Base-by-base conservation (phyloP, 345 rosid species). In the Salix dunnii region DNA sequence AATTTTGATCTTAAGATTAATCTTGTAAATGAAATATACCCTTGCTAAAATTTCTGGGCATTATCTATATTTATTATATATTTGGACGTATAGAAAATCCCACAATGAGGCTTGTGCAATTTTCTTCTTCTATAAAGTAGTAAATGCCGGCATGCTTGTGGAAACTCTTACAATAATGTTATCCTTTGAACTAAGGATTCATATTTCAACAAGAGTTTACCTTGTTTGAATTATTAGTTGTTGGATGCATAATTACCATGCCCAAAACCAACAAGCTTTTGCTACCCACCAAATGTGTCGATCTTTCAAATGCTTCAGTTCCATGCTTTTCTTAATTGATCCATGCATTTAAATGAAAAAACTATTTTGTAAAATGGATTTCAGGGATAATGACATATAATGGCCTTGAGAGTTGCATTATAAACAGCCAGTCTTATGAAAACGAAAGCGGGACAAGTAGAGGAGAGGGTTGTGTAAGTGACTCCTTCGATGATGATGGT, bases 381-480 rank as follows among this genome's bases (percentile, higher is more conserved):
- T 71, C 91, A 93, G 98, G 91, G 84, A 79, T 92, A 79, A 86
- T 86, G 88, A 89, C 96, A 68, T 96, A 90, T 78, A 82, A 93
- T 78, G 99, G 99, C 79, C 90, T 93, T 55, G 92, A 91, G 87
- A 86, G 86, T 69, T 93, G 94, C 87, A 92, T 96, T 74, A 77
- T 88, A 74, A 95, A 90, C 85, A 91, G 84, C 82, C 93, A 91
- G 60, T 90, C 97, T 30, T 91, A 85, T 70, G 99, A 93, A 58
- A 88, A 79, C 65, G 98, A 93, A 80, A 91, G 96, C 80, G 77
- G 94, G 78, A 88, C 92, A 68, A 93, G 96, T 85, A 82, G 89
- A 81, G 99, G 90, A 67, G 97, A 90, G 76, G 94, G 92, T 42
- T 87, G 94, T 75, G 77, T 83, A 9, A 90, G 91, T 6, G 96